Base-by-base conservation (phyloP, 1,284 basidiomycete genomes). In the Stereum hirsutum region DNA sequence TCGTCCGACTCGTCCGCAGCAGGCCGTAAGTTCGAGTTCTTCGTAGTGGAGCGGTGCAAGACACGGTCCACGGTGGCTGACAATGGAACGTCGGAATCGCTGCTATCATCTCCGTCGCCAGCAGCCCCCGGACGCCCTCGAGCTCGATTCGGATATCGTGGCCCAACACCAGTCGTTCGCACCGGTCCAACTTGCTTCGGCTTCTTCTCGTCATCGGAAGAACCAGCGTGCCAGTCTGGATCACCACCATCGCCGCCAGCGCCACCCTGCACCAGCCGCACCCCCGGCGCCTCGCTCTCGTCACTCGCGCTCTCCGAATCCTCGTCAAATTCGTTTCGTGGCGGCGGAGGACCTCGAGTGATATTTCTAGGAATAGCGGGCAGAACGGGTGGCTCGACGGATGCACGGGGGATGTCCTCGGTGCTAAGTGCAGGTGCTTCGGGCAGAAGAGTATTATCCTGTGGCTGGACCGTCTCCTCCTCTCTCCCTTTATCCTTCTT, bases 31-130 rank as follows among this genome's bases (percentile, higher is more conserved):
- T 23, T n/a, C n/a, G 44, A 47, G 21, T 49, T 51, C 11, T 53
- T 53, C 30, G 54, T 58, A 15, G 65, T 62, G 17, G 61, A 61
- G 26, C 70, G 70, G 46, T 70, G 66, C 11, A 61, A 57, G 12
- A 66, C 74, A 20, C 71, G 70, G 39, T 65, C 61, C n/a, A 79
- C 66, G 10, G 81, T 74, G 11, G 74, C 72, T 19, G 75, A 74
- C n/a, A 88, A 65, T 5, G 85, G 85, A 34, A 87, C 49, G 58
- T 89, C 84, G 51, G 87, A 84, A 39, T 88, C 86, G 51, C 80
- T 83, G 52, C 80, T 73, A 17, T 68, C 68, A 20, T 67, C 70
- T 17, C 52, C 56, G 6, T 23, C 42, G 25, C 49, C 26, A 54
- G 46, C 5, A 45, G 48, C 23, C 47, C 49, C 11, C 48, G 43